Base-by-base conservation (phyloP, 768 basidiomycete genomes). In the Suillus brevipes region DNA sequence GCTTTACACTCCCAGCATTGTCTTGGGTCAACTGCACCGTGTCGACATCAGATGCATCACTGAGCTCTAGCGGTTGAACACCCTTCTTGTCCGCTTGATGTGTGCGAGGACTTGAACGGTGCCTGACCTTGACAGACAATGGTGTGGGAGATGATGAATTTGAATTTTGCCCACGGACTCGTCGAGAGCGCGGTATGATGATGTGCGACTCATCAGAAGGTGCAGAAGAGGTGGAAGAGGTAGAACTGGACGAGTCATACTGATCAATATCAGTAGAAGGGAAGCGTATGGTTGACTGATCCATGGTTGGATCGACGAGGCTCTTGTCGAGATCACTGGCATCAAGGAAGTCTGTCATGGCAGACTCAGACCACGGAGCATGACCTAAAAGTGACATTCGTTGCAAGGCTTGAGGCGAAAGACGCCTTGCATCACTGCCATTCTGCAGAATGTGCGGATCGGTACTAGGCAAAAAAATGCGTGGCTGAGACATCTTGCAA, bases 331-430 rank as follows among this genome's bases (percentile, higher is more conserved):
- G 9, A 20, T 1, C 10, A 10, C 37, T 63, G 2, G 64, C 52
- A 52, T 68, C 20, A 38, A 63, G 28, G 10, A 45, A 31, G 6
- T 37, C 65, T n/a, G 68, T 66, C 53, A 66, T 52, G 5, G 70
- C 34, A 4, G 60, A 60, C 31, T 73, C 67, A 14, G 72, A 72
- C 18, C 63, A 62, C 23, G 68, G 50, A 6, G 36, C 50, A 23
- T 64, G 58, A 28, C 7, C 67, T 55, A 68, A 60, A 56, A 60
- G 67, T 55, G 70, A 71, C 42, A 71, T 73, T 57, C 88, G 79
- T 61, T 88, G 84, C 43, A 90, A 87, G 61, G 90, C 81, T 60
- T 84, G 78, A 18, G 89, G 89, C n/a, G 90, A 83, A 62, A 89
- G 83, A 9, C 79, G 78, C 3, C 85, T 82, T 38, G 89, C 87